Evolutionary conservation across 2,329 filamentous ascomycete species (phyloP).

Genomic region (Coleophoma cylindrospora): DNA sequence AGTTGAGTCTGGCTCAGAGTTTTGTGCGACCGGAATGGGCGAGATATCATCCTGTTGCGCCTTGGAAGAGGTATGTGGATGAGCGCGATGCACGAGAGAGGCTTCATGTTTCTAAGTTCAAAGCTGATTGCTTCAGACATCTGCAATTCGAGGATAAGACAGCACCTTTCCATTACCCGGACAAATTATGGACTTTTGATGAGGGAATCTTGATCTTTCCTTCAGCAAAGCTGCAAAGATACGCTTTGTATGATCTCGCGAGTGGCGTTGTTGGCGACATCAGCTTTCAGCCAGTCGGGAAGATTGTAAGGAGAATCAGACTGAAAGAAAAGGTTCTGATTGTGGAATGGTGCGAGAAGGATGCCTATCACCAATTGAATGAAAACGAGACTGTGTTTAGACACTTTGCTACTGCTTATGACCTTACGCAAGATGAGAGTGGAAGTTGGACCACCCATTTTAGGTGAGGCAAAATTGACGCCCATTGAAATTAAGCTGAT

Average conservation of each 20-base stretch:
- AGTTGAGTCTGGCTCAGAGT: slow-evolving; percentile 34
- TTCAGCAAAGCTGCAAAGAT: slow-evolving; percentile 23
- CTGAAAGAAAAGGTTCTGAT: slow-evolving; percentile 50
- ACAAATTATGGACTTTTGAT: slow-evolving; percentile 49
- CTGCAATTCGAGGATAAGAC: slow-evolving; percentile 35
- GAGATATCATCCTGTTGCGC: slow-evolving; percentile 31
- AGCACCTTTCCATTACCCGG: slow-evolving; percentile 38
- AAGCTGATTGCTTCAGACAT: slow-evolving; percentile 21
- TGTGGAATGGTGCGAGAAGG: slow-evolving; percentile 56
- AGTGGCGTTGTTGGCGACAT: slow-evolving; percentile 36
- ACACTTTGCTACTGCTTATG: slow-evolving; percentile 56
- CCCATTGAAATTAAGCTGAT: not conserved
- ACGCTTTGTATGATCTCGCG: slow-evolving; percentile 45
- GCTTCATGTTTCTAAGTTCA: not conserved
- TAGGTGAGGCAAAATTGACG: slow-evolving; percentile 31
- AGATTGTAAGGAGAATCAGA: slow-evolving; percentile 48
- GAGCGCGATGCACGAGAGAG: not conserved
- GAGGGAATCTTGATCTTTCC: slow-evolving; percentile 50
- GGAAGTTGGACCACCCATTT: slow-evolving; percentile 38
- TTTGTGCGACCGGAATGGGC: slow-evolving; percentile 19
- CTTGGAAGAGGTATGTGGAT: slow-evolving; percentile 30
- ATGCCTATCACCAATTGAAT: slow-evolving; percentile 45
- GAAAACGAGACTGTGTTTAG: slow-evolving; percentile 45
- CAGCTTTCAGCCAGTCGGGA: slow-evolving; percentile 44
- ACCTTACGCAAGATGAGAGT: slow-evolving; percentile 30